phyloP scores from a whole-genome alignment of 208 protist species.

The Histomonas meleagridis region DNA sequence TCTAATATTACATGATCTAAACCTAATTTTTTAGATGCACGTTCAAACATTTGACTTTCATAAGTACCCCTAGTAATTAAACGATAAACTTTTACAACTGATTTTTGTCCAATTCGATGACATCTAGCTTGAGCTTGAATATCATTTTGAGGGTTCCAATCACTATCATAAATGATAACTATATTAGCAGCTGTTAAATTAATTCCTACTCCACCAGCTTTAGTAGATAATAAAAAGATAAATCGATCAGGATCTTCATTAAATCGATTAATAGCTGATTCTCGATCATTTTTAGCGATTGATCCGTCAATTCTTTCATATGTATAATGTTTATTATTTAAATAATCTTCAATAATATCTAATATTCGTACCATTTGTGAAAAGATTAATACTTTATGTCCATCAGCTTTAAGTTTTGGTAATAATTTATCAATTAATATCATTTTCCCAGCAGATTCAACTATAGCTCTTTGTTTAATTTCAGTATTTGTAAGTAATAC shows the following conservation, averaged over 20 bases:
- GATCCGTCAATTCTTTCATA: constrained; percentile 61
- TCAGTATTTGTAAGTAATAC: constrained; percentile 40
- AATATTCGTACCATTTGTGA: constrained; percentile 67
- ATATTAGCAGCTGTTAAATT: constrained; percentile 64
- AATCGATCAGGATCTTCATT: constrained; percentile 44
- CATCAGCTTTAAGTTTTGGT: constrained; percentile 57
- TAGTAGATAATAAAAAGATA: constrained; percentile 61
- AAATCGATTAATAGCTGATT: constrained; percentile 46
- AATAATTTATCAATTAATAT: constrained; percentile 63
- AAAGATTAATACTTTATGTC: constrained; percentile 81
- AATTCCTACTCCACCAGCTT: constrained; percentile 64
- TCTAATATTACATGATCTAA: constrained; percentile 63
- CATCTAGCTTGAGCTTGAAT: constrained; percentile 56
- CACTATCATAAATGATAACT: constrained; percentile 65
- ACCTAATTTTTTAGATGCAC: constrained; percentile 72
- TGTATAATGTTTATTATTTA: constrained; percentile 54
- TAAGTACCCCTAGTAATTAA: constrained; percentile 46
- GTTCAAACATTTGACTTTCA: constrained; percentile 58
- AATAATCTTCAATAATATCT: constrained; percentile 63
- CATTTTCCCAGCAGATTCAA: constrained; percentile 65
- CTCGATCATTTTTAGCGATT: constrained; percentile 40
- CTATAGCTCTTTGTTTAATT: constrained; percentile 43
- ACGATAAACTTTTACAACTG: constrained; percentile 46
- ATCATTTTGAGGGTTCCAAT: constrained; percentile 92
- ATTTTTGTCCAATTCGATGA: constrained; percentile 60